Base-by-base conservation (phyloP, 345 rosid genomes). In the Diplotaxis tenuifolia region DNA sequence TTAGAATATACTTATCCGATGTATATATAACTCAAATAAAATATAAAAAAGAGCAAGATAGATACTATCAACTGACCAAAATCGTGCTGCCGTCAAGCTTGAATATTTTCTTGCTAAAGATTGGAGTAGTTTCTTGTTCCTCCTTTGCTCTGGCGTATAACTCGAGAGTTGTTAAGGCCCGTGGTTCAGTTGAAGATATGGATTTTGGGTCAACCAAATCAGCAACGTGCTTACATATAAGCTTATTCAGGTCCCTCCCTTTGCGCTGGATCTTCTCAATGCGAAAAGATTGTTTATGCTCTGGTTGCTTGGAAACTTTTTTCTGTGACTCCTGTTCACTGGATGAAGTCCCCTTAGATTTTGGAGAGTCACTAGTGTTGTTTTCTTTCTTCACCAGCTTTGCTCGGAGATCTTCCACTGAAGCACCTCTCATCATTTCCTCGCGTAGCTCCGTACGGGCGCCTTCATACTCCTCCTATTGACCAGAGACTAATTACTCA, bases 381-480 rank as follows among this genome's bases (percentile, higher is more conserved):
- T 77, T 84, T 74, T 80, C 79, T 84, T 79, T 88, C 67, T 85
- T 84, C 57, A 82, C 66, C 71, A 95, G 77, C 71, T 72, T 90
- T 72, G 83, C 80, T 68, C 91, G 94, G 65, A 96, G 82, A 76
- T 86, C 93, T 54, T 85, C 91, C 23, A 89, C 60, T 32, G 97
- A 86, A 81, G 83, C 80, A 65, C 99, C 99, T 70, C 84, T 77
- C 68, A 86, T 85, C 74, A 90, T 75, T 87, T 90, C 94, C 82
- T 89, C 90, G 82, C 77, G 75, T 52, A 96, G 86, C 88, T 96
- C 99, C 61, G 29, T 58, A n/a, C 97, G 91, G 71, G 97, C 99
- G 40, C 88, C 97, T 82, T 96, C 91, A 76, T 90, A 96, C 80
- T 96, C 99, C 85, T 74, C 91, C 98, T 96, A 52, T 40, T 52